Evolutionary conservation across 2,329 filamentous ascomycete genomes (phyloP), one percentile per base, ranked within the genome.

Genomic region (Furcasterigmium furcatum): DNA sequence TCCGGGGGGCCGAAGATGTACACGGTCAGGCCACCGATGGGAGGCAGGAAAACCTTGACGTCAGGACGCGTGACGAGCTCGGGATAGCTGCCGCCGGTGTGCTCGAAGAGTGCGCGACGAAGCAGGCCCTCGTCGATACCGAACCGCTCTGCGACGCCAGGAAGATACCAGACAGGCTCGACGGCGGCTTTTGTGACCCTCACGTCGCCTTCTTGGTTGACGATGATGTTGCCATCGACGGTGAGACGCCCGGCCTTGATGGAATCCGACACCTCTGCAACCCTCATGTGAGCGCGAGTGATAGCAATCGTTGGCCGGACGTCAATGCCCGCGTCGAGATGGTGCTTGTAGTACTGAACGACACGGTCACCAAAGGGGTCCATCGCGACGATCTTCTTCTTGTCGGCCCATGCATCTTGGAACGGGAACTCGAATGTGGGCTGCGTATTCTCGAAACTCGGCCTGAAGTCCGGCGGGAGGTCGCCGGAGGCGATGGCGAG

Each of bases 341-440:
- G 43, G 12, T 48, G 36, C 24, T 38, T 43, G 46, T 35, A 55
- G 14, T 44, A 38, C 9, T 19, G 41, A 4, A 42, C 20, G 19
- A 52, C 40, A 22, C 52, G 41, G 30, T 55, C 52, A 4, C 53
- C 53, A 42, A 47, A 55, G 14, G 53, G 53, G 40, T 55, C 53
- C 53, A 55, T 55, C 3, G 51, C 40, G 4, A 55, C 53, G 38
- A 54, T 55, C 41, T 53, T 51, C 19, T 25, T 46, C 30, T 42
- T 24, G 38, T 52, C 49, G 13, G 43, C 41, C 49, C 47, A 52
- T 2, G 49, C 51, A 7, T 43, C 34, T 20, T 52, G 51, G 9
- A 38, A 34, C 2, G 48, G 49, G 36, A 42, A 44, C 13, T 53
- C 32, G 41, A 53, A 54, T 7, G 46, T 51, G 13, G 52, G 52